Evolutionary conservation across 768 basidiomycete genomes (phyloP).

Genomic region (Daedaleopsis nitida): DNA sequence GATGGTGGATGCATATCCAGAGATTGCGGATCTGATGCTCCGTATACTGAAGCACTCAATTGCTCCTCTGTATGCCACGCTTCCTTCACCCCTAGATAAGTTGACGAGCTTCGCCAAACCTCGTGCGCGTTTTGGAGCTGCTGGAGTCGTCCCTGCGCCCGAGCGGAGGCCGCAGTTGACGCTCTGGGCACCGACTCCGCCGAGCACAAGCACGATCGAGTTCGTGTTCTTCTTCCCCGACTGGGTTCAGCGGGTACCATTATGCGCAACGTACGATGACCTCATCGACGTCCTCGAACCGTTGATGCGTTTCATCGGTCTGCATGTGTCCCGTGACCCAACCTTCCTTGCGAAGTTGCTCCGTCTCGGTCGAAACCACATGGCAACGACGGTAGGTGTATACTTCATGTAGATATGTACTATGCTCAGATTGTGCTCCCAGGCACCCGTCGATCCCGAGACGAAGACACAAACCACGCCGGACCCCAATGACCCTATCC

Average conservation of each 20-base stretch:
- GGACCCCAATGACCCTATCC: constrained; percentile 59
- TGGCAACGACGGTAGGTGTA: constrained; percentile 52
- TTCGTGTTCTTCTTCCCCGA: constrained; percentile 92
- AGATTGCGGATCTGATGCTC: constrained; percentile 85
- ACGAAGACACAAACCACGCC: constrained; percentile 60
- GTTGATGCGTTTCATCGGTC: constrained; percentile 75
- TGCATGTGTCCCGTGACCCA: constrained; percentile 80
- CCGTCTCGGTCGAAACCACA: constrained; percentile 70
- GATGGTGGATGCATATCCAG: constrained; percentile 78
- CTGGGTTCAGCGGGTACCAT: constrained; percentile 74
- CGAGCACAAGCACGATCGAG: constrained; percentile 68
- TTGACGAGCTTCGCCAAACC: constrained; percentile 64
- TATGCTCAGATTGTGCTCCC: neutral
- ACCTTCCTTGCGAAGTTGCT: constrained; percentile 79
- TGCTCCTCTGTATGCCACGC: constrained; percentile 59
- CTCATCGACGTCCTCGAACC: constrained; percentile 77
- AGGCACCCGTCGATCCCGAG: constrained; percentile 56
- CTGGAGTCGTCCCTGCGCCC: constrained; percentile 53
- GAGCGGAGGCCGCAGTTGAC: constrained; percentile 71
- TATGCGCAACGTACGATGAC: constrained; percentile 66
- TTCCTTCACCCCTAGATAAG: constrained; percentile 55
- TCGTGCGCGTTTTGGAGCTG: constrained; percentile 62
- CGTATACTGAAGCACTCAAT: constrained; percentile 74
- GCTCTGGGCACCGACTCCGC: constrained; percentile 77
- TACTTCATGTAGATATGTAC: neutral